A percentile compares a stretch with the other conserved stretches of the same genome.
Conservation (phyloP, 192 early-diverging fungal species). For the Backusella psychrophila region DNA sequence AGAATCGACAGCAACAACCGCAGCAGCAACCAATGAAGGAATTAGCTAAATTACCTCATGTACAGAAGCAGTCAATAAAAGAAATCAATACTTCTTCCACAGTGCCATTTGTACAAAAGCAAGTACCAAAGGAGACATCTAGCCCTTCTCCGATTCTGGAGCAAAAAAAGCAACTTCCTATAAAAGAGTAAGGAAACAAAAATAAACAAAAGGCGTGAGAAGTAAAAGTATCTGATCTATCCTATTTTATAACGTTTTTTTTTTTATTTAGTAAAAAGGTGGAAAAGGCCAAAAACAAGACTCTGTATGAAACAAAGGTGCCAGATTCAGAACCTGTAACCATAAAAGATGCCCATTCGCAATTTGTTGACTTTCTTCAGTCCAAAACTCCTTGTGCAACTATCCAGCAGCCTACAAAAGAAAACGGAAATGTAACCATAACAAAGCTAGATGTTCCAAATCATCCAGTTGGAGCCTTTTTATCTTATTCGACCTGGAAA, state of each 20-base stretch:
- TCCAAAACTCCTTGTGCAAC: neutral
- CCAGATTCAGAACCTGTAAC: neutral
- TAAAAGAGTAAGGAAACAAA: neutral
- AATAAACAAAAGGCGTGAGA: neutral
- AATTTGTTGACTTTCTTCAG: neutral
- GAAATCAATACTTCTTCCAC: neutral
- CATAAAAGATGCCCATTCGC: neutral
- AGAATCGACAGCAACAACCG: neutral
- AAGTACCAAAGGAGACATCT: neutral
- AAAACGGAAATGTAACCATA: slow-evolving; percentile 24
- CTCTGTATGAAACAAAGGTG: neutral
- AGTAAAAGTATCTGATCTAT: neutral
- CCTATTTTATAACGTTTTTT: neutral
- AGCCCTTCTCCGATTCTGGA: neutral
- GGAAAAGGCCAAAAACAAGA: neutral
- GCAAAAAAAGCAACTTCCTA: neutral
- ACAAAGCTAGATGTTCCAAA: slow-evolving; percentile 35
- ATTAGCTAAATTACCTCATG: neutral
- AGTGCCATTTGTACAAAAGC: neutral
- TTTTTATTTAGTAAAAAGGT: neutral
- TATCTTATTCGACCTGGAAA: slow-evolving; percentile 40
- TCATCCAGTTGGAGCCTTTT: slow-evolving; percentile 36
- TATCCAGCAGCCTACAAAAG: neutral
- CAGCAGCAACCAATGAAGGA: neutral
- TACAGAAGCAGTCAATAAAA: neutral